Conservation (phyloP, 2,329 filamentous ascomycete genomes). For the Colletotrichum echinochloae region DNA sequence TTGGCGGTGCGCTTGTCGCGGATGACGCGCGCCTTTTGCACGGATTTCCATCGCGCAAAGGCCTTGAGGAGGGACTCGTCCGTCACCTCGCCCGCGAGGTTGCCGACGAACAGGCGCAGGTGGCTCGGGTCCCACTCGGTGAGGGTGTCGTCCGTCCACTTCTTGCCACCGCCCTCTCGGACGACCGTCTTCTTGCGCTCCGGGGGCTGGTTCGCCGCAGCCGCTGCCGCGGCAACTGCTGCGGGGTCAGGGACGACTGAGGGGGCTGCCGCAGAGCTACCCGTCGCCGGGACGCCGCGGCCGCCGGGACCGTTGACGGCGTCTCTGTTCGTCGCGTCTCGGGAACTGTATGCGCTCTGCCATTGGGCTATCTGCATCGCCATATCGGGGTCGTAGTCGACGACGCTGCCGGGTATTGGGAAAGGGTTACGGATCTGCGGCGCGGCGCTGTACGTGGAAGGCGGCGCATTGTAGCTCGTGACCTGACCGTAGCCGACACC, state of each 20-base stretch:
- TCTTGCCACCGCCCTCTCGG: constrained; percentile 89
- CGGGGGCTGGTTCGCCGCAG: constrained; percentile 60
- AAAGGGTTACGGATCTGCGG: constrained; percentile 88
- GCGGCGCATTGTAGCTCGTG: constrained; percentile 49
- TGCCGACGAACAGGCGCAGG: constrained; percentile 95
- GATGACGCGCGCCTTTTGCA: constrained; percentile 93
- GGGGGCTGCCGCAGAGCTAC: constrained; percentile 50
- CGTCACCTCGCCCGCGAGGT: constrained; percentile 95
- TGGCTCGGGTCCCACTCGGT: constrained; percentile 97
- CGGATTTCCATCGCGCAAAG: constrained; percentile 86
- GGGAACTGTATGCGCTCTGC: constrained; percentile 87
- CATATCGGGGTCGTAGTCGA: constrained; percentile 78
- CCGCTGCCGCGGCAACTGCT: constrained; percentile 53
- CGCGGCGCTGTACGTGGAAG: constrained; percentile 58
- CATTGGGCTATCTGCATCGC: constrained; percentile 94
- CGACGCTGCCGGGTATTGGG: constrained; percentile 66
- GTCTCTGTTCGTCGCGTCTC: constrained; percentile 59
- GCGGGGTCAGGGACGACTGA: constrained; percentile 46
- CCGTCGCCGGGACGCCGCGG: constrained; percentile 47
- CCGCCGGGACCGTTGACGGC: constrained; percentile 43
- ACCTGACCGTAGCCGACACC: constrained; percentile 45
- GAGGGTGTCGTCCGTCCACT: constrained; percentile 88
- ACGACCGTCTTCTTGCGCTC: constrained; percentile 87
- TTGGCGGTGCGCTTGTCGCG: constrained; percentile 97
- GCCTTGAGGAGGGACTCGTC: constrained; percentile 96